Evolutionary conservation across 2,329 filamentous ascomycete genomes (phyloP), one percentile per base, ranked within the genome.

Genomic region (Sphaerulina populicola): DNA sequence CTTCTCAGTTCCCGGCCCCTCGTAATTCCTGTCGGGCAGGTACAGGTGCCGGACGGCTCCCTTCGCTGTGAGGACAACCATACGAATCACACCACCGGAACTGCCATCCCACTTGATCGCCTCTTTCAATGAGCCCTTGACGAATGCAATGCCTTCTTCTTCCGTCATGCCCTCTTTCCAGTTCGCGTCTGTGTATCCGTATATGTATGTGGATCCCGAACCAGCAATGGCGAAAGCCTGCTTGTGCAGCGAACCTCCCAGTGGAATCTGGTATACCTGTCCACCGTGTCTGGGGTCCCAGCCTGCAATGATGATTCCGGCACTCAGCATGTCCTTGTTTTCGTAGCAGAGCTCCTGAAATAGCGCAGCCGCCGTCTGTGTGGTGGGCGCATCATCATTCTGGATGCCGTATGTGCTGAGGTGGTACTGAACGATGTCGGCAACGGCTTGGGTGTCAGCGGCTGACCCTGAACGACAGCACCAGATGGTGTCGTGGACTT

Each of bases 81-180:
- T 88, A 62, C 93, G 83, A 66, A 98, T 98, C 54, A 98, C 93
- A 74, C 93, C 93, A 60, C 93, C 93, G 2, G 93, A 97, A 76
- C 90, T 96, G 58, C 93, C 93, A 69, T 98, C 93, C 93, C 93
- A 98, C 74, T 95, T 95, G 79, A 98, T 97, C 12, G 93, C 93
- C 77, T 98, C 91, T 65, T 81, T 77, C 67, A 98, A 75, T 30
- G 93, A 84, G 43, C 83, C 85, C 75, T 95, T 96, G 69, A 98
- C 93, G 65, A 98, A 98, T 37, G 83, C 72, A 59, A 98, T 83
- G 1, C 93, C 93, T 56, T 94, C 90, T 49, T 81, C 78, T 76
- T 97, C 88, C 47, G 85, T 88, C 90, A 98, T 97, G 59, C 82
- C 82, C 72, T 97, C 93, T 69, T 78, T 82, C 93, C 93, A 98